These are phyloP conservation scores for Coemansia sp. DNA, from an alignment of 192 early-diverging fungal genomes.

Conservation along the genomic window DNA sequence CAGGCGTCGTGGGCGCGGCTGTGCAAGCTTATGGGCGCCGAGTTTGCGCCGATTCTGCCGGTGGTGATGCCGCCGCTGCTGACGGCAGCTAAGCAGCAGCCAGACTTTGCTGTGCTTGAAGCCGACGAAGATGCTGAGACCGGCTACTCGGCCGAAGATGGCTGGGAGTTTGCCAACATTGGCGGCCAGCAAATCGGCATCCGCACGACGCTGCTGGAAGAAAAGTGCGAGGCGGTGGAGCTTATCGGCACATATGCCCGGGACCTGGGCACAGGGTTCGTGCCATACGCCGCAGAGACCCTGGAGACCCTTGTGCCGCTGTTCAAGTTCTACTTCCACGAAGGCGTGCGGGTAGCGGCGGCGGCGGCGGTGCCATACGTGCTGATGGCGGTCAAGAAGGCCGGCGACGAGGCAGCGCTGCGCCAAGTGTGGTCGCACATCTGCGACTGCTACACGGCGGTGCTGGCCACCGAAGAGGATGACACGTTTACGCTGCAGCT, in stretches of 20 bases:
- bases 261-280: constrained; percentile 88
- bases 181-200: constrained; percentile 96
- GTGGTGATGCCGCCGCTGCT: constrained; percentile 93
- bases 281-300: constrained; percentile 77
- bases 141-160: constrained; percentile 92
- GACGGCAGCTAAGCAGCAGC: constrained; percentile 80
- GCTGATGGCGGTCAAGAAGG: constrained; percentile 62
- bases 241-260: constrained; percentile 95
- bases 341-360: constrained; percentile 90
- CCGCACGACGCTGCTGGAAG: constrained; percentile 92
- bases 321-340: constrained; percentile 97
- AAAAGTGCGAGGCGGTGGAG: constrained; percentile 97
- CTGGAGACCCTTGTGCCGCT: constrained; percentile 86
- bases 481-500: constrained; percentile 73
- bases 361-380: constrained; percentile 79
- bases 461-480: constrained; percentile 81
- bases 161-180: constrained; percentile 94
- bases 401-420: constrained; percentile 30
- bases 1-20: constrained; percentile 95
- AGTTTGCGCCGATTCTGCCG: constrained; percentile 91
- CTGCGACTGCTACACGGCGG: constrained; percentile 73
- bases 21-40: constrained; percentile 89
- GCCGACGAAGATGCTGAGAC: constrained; percentile 79
- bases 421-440: constrained; percentile 69
- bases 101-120: constrained; percentile 89